These are phyloP conservation scores for Lachancea kluyveri DNA, from an alignment of 805 yeast species.

Conservation along the genomic window DNA sequence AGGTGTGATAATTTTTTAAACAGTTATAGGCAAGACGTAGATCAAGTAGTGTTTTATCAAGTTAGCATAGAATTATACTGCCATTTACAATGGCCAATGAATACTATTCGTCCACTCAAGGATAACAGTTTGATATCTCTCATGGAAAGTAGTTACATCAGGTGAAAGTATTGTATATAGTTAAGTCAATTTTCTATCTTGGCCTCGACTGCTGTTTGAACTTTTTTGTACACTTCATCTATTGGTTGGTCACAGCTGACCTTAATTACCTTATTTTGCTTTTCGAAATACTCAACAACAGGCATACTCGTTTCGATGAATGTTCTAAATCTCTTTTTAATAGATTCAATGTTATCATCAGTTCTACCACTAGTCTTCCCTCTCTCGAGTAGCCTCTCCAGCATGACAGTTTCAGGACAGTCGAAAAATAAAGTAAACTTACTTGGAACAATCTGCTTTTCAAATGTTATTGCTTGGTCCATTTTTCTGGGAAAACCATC, in stretches of 20 bases:
- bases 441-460: constrained; percentile 66
- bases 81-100: no score
- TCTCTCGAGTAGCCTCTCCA: constrained; percentile 76
- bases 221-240: constrained; percentile 67
- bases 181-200: constrained; percentile 21
- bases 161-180: no score
- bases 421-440: constrained; percentile 70
- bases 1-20: no score
- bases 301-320: constrained; percentile 90
- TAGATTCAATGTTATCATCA: constrained; percentile 89
- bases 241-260: constrained; percentile 76
- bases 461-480: constrained; percentile 97
- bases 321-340: constrained; percentile 80
- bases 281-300: constrained; percentile 76
- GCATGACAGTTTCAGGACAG: constrained; percentile 80
- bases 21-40: no score
- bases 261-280: constrained; percentile 68
- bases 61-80: no score
- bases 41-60: no score
- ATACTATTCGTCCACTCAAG: no score
- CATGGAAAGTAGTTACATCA: no score
- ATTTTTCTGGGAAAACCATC: constrained; percentile 98
- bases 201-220: constrained; percentile 55
- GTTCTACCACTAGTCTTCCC: constrained; percentile 93
- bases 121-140: no score